These are phyloP conservation scores for Aureoboletus auriporus DNA, from an alignment of 768 basidiomycete species.

Conservation along the genomic window DNA sequence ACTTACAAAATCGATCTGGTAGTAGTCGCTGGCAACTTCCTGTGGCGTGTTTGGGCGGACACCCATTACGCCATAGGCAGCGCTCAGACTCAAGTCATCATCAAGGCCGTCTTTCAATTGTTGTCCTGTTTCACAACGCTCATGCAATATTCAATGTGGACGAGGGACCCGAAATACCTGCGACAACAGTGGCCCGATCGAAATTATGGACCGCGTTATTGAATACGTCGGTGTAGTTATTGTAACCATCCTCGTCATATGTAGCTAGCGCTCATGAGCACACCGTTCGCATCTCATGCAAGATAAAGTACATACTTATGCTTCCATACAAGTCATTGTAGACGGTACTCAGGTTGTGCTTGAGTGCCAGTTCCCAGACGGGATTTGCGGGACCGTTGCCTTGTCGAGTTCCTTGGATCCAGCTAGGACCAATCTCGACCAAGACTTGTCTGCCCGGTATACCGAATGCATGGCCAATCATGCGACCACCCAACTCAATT, in stretches of 20 bases:
- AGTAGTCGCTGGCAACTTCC: constrained; percentile 56
- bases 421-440: constrained; percentile 58
- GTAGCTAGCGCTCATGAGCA: constrained; percentile 36
- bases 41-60: constrained; percentile 41
- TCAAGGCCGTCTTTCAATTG: constrained; percentile 14
- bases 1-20: constrained; percentile 39
- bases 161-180: constrained; percentile 32
- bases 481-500: constrained; percentile 59
- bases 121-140: constrained; percentile 7
- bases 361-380: constrained; percentile 50
- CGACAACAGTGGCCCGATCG: constrained; percentile 36
- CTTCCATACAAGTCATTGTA: constrained; percentile 43
- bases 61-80: constrained; percentile 51
- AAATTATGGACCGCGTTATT: constrained; percentile 39
- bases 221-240: constrained; percentile 44
- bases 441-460: constrained; percentile 32
- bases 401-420: constrained; percentile 53
- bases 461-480: constrained; percentile 47
- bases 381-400: constrained; percentile 54
- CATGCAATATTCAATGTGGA: constrained; percentile 45
- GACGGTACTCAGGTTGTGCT: constrained; percentile 45
- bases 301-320: constrained; percentile 33
- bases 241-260: constrained; percentile 46
- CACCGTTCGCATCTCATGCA: not conserved
- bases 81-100: constrained; percentile 51